A percentile compares a stretch with the other conserved stretches of the same genome.
These are phyloP conservation scores for Backusella circina DNA, from an alignment of 192 early-diverging fungal species.

Conservation along the genomic window DNA sequence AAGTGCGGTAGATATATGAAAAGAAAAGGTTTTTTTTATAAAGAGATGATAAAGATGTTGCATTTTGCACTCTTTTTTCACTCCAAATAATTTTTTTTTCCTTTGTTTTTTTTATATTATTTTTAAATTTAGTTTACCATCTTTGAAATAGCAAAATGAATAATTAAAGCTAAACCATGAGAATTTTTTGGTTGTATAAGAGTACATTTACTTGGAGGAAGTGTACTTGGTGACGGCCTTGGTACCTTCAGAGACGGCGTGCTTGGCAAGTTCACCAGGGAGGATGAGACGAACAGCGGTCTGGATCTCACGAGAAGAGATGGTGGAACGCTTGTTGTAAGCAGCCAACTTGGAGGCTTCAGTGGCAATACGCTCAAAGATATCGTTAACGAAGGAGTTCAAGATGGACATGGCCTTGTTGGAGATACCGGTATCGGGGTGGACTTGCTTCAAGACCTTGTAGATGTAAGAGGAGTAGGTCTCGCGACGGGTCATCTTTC, in stretches of 20 bases:
- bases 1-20: constrained; percentile 1
- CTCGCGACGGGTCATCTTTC: constrained; percentile 75
- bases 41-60: background rate
- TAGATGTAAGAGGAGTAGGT: constrained; percentile 96
- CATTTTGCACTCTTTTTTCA: background rate
- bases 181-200: background rate
- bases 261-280: constrained; percentile 94
- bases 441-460: constrained; percentile 96
- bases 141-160: background rate
- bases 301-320: constrained; percentile 95
- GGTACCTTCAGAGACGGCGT: constrained; percentile 97
- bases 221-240: constrained; percentile 98
- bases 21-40: background rate
- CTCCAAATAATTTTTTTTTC: background rate
- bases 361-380: constrained; percentile 91
- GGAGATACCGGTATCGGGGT: constrained; percentile 96
- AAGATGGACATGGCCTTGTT: constrained; percentile 97
- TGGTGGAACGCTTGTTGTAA: constrained; percentile 96
- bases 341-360: constrained; percentile 83
- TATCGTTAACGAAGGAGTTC: constrained; percentile 97
- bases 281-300: constrained; percentile 66
- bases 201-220: constrained; percentile 59
- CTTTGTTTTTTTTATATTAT: background rate
- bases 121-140: constrained; percentile 5
- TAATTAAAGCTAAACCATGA: background rate